A percentile compares a stretch with the other conserved stretches of the same genome.
Conservation (phyloP, 306 rosid genomes). For the Quillaja saponaria region DNA sequence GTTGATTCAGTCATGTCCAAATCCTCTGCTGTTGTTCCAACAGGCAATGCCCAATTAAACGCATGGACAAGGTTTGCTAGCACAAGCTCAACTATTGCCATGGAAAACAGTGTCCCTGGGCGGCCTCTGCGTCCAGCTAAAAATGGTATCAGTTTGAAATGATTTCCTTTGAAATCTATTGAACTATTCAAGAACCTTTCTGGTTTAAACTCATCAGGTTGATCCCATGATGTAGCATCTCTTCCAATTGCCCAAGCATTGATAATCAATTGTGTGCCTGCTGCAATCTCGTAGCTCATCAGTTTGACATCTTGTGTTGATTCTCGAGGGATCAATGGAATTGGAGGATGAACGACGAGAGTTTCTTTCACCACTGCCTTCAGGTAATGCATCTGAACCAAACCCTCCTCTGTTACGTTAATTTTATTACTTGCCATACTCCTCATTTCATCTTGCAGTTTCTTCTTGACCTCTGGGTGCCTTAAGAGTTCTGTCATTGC, state of each 20-base stretch:
- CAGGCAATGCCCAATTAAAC: conserved; percentile 39
- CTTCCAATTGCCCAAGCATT: conserved; percentile 45
- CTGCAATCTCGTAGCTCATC: conserved; percentile 5
- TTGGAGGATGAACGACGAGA: conserved; percentile 41
- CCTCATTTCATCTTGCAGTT: conserved; percentile 35
- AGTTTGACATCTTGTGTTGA: conserved; percentile 24
- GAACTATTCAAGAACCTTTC: conserved; percentile 40
- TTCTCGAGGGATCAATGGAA: conserved; percentile 46
- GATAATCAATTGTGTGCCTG: conserved; percentile 21
- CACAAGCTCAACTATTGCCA: conserved; percentile 28
- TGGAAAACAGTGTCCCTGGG: conserved; percentile 37
- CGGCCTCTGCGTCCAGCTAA: conserved; percentile 42
- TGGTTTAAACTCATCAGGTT: conserved; percentile 39
- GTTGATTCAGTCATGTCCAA: conserved; percentile 42
- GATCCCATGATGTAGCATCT: conserved; percentile 30
- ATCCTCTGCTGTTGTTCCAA: conserved; percentile 13
- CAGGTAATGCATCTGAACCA: conserved; percentile 40
- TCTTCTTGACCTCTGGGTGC: conserved; percentile 45
- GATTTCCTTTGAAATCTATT: conserved; percentile 37
- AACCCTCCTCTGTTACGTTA: conserved; percentile 37
- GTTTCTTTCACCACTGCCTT: conserved; percentile 54
- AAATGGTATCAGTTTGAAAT: conserved; percentile 41
- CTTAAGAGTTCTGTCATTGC: conserved; percentile 47
- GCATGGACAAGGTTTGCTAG: conserved; percentile 38
- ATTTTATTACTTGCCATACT: conserved; percentile 16